These are phyloP conservation scores for Fusarium bactridioides DNA, from an alignment of 2,329 filamentous ascomycete species.

Conservation along the genomic window DNA sequence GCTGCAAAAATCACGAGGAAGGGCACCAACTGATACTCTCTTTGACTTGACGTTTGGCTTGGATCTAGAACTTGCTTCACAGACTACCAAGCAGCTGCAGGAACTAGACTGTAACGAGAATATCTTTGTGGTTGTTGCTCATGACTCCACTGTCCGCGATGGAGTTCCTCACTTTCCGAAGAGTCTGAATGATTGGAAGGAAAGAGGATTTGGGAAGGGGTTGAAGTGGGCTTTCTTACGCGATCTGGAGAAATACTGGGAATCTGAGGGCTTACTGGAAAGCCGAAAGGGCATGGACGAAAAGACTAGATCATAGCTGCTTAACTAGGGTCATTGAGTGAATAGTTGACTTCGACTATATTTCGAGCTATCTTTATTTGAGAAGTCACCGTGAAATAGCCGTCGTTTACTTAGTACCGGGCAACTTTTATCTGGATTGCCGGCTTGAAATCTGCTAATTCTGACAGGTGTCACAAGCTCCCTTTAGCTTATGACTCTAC, in stretches of 20 bases:
- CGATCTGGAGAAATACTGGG: slow-evolving; percentile 32
- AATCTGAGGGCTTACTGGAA: slow-evolving; percentile 13
- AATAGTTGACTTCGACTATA: neutral
- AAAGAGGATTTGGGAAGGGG: slow-evolving; percentile 9
- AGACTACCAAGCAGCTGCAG: slow-evolving; percentile 22
- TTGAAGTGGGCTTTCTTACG: slow-evolving; percentile 34
- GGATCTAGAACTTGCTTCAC: slow-evolving; percentile 22
- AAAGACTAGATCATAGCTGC: fast-evolving
- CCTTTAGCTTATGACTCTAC: neutral
- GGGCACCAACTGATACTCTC: slow-evolving; percentile 16
- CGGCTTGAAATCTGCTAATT: neutral
- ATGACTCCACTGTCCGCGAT: slow-evolving; percentile 34
- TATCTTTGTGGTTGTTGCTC: slow-evolving; percentile 30
- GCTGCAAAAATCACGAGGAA: slow-evolving; percentile 29
- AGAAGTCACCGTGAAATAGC: neutral
- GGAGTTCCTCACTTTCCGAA: slow-evolving; percentile 34
- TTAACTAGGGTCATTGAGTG: neutral
- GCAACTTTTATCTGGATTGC: neutral
- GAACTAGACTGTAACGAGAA: slow-evolving; percentile 33
- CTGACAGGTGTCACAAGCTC: neutral
- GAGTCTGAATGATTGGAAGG: slow-evolving; percentile 34
- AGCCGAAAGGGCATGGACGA: neutral
- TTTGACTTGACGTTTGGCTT: slow-evolving; percentile 33
- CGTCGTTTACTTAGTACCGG: fast-evolving
- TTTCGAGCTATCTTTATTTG: fast-evolving